Conservation (phyloP, 768 basidiomycete genomes). For the Kwoniella sp. region DNA sequence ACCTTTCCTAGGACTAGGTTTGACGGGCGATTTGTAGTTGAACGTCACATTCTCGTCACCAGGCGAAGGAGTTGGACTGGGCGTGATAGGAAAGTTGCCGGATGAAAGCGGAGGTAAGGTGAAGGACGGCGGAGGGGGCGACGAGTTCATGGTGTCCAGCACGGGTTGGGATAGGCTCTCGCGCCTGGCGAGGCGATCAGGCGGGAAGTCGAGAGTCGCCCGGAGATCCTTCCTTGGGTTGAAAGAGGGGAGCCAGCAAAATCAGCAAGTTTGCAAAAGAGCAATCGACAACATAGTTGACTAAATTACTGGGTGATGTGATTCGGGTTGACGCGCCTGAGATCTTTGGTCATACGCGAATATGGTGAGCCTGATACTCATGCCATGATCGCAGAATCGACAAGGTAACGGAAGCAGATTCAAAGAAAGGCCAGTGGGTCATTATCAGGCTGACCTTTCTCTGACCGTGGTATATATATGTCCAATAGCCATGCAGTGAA, state of each 20-base stretch:
- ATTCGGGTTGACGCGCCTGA: background rate
- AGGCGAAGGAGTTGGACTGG: slow-evolving; percentile 35
- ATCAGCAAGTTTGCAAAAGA: no score
- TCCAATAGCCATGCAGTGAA: slow-evolving; percentile 9
- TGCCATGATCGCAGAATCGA: background rate
- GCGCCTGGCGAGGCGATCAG: slow-evolving; percentile 3
- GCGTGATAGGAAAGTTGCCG: slow-evolving; percentile 40
- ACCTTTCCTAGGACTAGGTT: slow-evolving; percentile 22
- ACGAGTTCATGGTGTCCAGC: slow-evolving; percentile 41
- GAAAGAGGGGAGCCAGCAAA: background rate
- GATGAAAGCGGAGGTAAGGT: slow-evolving; percentile 41
- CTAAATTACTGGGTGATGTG: no score
- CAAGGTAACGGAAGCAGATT: no score
- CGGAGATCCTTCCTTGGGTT: background rate
- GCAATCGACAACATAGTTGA: no score
- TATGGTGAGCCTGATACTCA: background rate
- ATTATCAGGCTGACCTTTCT: slow-evolving; percentile 9
- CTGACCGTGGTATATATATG: background rate
- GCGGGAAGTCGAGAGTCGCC: no score
- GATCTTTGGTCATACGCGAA: background rate
- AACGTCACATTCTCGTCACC: slow-evolving; percentile 11
- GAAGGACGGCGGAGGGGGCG: slow-evolving; percentile 46
- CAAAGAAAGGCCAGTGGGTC: no score
- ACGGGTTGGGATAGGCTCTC: background rate
- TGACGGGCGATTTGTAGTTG: background rate